Evolutionary conservation across 2,329 filamentous ascomycete genomes (phyloP), one percentile per base, ranked within the genome.

Genomic region (Didymella segeticola): DNA sequence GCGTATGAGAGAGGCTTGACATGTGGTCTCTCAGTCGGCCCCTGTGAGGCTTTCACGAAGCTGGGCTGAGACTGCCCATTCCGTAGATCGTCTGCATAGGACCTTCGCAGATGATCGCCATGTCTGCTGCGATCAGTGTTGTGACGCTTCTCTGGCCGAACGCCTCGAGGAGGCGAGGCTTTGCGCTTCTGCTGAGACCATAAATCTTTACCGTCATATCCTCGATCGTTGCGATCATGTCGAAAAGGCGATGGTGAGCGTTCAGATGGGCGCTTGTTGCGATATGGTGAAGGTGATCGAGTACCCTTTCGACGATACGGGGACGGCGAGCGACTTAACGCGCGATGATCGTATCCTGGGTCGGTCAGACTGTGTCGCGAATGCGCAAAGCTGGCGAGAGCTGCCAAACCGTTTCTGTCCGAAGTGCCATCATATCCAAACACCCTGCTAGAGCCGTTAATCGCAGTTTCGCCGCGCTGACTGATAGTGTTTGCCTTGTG

Each of bases 101-200:
- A 78, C 63, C 84, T 86, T 70, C 84, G 85, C 68, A 87, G 80
- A 33, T 83, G 75, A 63, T 89, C 86, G 81, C 75, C 57, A 79
- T 79, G 69, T 74, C 68, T 68, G 48, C 52, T 56, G 46, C 60
- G 64, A 64, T 70, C 66, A 61, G 62, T 61, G 52, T 66, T 59
- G 43, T 81, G 74, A 62, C 89, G 84, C 76, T 93, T 93, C 66
- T 83, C 83, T 31, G 65, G 63, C 20, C 69, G 66, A 39, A 33
- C 56, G 29, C 61, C 60, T 38, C 63, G 68, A 14, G 66, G 62
- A 29, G 63, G 64, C 10, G 68, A 68, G 54, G 85, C 87, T 47
- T 70, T 71, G 60, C 69, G 69, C 59, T 72, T 73, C 38, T 63
- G 52, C 33, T 56, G 51, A 82, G 45, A 41, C 38, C 39, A 33